phyloP scores from a whole-genome alignment of 2,329 filamentous ascomycete genomes.

The Huntiella decipiens region DNA sequence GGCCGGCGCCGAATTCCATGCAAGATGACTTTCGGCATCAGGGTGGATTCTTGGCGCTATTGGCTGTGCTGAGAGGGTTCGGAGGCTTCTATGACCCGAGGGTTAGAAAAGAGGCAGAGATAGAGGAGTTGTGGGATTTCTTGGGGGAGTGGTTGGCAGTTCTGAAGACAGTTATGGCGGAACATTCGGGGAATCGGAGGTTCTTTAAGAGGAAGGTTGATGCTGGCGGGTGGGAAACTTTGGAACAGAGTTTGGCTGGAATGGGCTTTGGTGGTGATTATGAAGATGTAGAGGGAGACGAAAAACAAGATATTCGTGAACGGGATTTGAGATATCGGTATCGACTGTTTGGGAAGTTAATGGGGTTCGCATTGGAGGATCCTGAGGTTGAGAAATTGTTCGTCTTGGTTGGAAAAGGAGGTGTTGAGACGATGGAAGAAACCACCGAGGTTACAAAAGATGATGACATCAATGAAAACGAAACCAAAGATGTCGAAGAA shows the following conservation, averaged over 20 bases:
- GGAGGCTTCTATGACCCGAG: constrained; percentile 59
- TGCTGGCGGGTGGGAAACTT: constrained; percentile 56
- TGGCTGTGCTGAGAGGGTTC: constrained; percentile 50
- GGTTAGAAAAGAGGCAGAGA: constrained; percentile 41
- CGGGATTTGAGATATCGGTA: constrained; percentile 46
- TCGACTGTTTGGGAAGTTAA: constrained; percentile 64
- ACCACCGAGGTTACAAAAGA: not conserved
- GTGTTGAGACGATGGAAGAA: not conserved
- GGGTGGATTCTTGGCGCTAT: constrained; percentile 55
- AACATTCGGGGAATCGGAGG: constrained; percentile 68
- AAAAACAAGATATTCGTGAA: constrained; percentile 25
- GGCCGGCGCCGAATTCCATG: constrained; percentile 26
- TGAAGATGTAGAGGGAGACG: not conserved
- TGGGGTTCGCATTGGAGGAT: constrained; percentile 66
- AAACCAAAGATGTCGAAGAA: constrained; percentile 12
- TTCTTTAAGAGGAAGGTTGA: constrained; percentile 67
- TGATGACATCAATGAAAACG: not conserved
- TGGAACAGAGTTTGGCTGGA: constrained; percentile 54
- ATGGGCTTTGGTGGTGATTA: constrained; percentile 38
- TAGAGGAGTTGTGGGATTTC: constrained; percentile 45
- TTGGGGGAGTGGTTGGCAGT: constrained; percentile 55
- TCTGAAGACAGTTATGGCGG: constrained; percentile 54
- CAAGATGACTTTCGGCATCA: constrained; percentile 74
- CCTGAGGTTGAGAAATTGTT: constrained; percentile 55
- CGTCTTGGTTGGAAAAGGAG: constrained; percentile 4